Percentiles rank a stretch among this genome's conserved stretches.
phyloP scores from a whole-genome alignment of 306 rosid genomes.

The Prunus persica region Prunus_persica_NCBIv2 NC_034011.1:26911001-26911500 shows the following conservation, averaged over 20 bases:
- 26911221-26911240: not conserved
- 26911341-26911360: not conserved
- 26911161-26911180: not conserved
- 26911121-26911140: not conserved
- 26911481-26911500: not conserved
- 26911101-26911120: not conserved
- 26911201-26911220: not conserved
- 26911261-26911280: not conserved
- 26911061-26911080: not conserved
- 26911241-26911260: not conserved
- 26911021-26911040: not conserved
- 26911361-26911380: not conserved
- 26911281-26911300: not conserved
- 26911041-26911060: not conserved
- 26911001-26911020: conserved; percentile 7
- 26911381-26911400: too few relatives aligned
- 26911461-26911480: not conserved
- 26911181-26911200: not conserved
- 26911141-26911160: not conserved
- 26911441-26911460: not conserved
- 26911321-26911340: not conserved
- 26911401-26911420: not conserved
- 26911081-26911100: not conserved
- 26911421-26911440: not conserved
- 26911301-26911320: not conserved